A percentile compares a stretch with the other conserved stretches of the same genome.
phyloP scores from a whole-genome alignment of 176 grass and related monocot species.

The Oryza nivara region DNA sequence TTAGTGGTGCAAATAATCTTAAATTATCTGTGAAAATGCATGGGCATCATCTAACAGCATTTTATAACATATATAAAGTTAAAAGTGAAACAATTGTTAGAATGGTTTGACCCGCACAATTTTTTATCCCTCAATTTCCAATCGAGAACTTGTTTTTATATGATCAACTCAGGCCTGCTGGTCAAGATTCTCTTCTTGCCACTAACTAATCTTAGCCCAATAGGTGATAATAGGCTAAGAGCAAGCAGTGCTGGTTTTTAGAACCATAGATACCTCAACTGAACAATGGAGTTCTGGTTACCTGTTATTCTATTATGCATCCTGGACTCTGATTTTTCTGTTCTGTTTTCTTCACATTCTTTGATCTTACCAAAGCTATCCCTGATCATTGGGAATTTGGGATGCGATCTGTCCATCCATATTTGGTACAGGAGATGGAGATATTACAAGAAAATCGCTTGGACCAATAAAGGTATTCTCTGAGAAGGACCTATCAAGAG shows the following conservation, averaged over 20 bases:
- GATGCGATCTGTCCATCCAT: conserved; percentile 19
- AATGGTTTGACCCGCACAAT: not conserved
- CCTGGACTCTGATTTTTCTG: not conserved
- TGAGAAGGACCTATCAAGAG: conserved; percentile 80
- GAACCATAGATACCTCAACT: not conserved
- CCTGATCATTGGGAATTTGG: conserved; percentile 22
- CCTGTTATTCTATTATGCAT: not conserved
- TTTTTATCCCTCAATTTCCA: not conserved
- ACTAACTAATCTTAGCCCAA: not conserved
- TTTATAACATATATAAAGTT: not conserved
- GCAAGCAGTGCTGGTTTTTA: not conserved
- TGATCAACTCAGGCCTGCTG: not conserved
- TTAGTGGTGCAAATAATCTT: conserved; percentile 2
- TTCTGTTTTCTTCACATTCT: not conserved
- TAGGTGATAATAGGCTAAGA: not conserved
- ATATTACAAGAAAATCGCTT: conserved; percentile 53
- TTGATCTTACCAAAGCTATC: not conserved
- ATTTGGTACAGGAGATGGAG: conserved; percentile 63
- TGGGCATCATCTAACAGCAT: not conserved
- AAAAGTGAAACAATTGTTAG: not conserved
- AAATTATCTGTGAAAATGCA: not conserved
- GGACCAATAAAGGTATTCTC: conserved; percentile 83
- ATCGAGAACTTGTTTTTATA: conserved; percentile 1
- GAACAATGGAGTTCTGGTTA: not conserved
- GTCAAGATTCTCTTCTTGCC: not conserved